Conservation (phyloP, 2,329 filamentous ascomycete genomes). For the Thelonectria discophora region DNA sequence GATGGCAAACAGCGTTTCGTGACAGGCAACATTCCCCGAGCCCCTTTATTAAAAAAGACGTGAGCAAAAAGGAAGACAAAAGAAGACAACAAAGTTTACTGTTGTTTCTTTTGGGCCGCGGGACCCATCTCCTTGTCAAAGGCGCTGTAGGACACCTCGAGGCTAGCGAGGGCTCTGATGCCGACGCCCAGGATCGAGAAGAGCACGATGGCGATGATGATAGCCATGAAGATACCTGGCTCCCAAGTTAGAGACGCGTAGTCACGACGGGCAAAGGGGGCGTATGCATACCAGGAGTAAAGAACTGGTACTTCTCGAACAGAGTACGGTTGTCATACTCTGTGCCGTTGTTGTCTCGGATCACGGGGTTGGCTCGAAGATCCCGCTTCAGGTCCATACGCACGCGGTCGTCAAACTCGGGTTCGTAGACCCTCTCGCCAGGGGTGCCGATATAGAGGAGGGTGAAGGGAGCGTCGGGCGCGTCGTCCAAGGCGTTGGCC, state of each 20-base stretch:
- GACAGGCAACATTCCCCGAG: constrained; percentile 24
- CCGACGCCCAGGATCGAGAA: constrained; percentile 82
- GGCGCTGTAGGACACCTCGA: constrained; percentile 91
- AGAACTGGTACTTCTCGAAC: constrained; percentile 95
- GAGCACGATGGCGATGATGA: constrained; percentile 75
- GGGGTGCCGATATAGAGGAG: constrained; percentile 79
- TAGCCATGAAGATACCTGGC: constrained; percentile 86
- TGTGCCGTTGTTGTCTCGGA: constrained; percentile 48
- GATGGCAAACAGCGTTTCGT: constrained; percentile 15
- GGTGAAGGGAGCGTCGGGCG: constrained; percentile 66
- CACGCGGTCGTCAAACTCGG: constrained; percentile 68
- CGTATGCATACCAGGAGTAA: constrained; percentile 75
- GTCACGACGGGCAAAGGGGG: too few species aligned
- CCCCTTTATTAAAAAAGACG: constrained; percentile 8
- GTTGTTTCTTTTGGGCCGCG: constrained; percentile 81
- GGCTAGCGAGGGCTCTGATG: constrained; percentile 76
- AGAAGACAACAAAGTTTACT: constrained; percentile 38
- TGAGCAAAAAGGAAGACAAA: background rate
- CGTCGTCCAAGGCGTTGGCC: constrained; percentile 55
- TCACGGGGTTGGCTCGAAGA: constrained; percentile 41
- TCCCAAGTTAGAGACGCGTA: constrained; percentile 16
- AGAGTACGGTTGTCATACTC: constrained; percentile 59
- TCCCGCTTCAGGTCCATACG: constrained; percentile 80
- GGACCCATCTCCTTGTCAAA: constrained; percentile 97
- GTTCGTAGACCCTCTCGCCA: constrained; percentile 66